These are phyloP conservation scores for Fraxinus dipetala DNA, from an alignment of 305 asterid genomes.

Conservation along the genomic window DNA sequence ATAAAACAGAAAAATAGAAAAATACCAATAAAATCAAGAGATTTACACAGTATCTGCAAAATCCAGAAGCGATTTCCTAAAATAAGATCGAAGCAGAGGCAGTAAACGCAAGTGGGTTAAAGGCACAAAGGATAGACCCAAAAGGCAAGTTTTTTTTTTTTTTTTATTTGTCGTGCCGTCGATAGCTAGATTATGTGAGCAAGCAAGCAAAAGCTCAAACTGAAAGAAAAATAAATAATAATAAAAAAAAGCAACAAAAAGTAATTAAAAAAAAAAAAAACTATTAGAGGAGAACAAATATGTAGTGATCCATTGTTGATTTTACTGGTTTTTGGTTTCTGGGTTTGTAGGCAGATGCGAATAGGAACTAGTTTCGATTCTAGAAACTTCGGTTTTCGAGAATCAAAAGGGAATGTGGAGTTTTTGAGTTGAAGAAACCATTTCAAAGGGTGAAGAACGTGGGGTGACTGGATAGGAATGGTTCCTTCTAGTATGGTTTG, in stretches of 20 bases:
- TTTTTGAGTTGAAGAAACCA: not conserved
- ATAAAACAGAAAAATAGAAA: not conserved
- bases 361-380: not conserved
- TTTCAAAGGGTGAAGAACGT: not conserved
- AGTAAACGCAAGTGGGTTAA: not conserved
- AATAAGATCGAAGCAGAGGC: not conserved
- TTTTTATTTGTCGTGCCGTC: not conserved
- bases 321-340: not conserved
- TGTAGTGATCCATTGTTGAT: not conserved
- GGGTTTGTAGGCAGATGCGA: not conserved
- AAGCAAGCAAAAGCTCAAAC: not conserved
- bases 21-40: slow-evolving; percentile 5
- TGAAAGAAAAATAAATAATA: not conserved
- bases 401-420: not conserved
- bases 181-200: not conserved
- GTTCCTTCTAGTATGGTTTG: not conserved
- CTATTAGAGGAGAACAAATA: not conserved
- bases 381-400: not conserved
- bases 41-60: slow-evolving; percentile 2
- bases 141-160: not conserved
- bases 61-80: not conserved
- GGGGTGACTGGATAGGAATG: not conserved
- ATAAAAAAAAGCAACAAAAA: too few species aligned
- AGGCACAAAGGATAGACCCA: not conserved
- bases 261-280: not conserved